Evolutionary conservation across 2,329 filamentous ascomycete genomes (phyloP), one percentile per base, ranked within the genome.

Genomic region (Paracamarosporium sp.): DNA sequence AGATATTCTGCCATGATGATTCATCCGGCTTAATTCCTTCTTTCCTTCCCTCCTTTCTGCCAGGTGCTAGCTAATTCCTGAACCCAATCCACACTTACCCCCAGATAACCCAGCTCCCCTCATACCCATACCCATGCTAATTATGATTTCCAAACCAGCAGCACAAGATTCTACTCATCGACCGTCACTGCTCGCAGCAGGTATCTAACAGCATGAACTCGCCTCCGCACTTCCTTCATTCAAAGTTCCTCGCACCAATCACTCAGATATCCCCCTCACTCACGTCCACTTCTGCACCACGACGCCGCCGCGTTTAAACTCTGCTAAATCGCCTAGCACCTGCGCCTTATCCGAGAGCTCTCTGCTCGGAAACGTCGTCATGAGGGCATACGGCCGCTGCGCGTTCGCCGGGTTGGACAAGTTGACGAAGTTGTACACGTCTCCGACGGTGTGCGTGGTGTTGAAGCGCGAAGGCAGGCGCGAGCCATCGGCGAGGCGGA

Each of bases 341-440:
- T 72, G 75, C 45, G 72, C 68, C 75, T 88, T 88, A 68, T 95
- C 90, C 1, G 83, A 88, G 62, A 94, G 85, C 53, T 94, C 90
- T 78, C 92, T 93, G 70, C 87, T 92, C 4, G 91, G 91, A 76
- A 95, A 95, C 0, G 91, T 94, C 0, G 91, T 95, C 62, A 89
- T 90, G 41, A 96, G 80, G 2, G 91, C 89, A 82, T 90, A 95
- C 4, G 82, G 67, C n/a, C 91, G 83, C 36, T 77, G 71, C 28
- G 80, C 79, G 48, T 85, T 84, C 6, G 82, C 83, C 0, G 87
- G 74, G 25, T 85, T 88, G 0, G 90, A 84, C n/a, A 84, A 82
- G 57, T 85, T 80, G 59, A 94, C 86, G 67, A 94, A 94, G 8
- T 82, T 80, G 75, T 95, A 94, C 8, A 96, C 84, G 63, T 94